Conservation (phyloP, 2,329 filamentous ascomycete species). For the Exophiala alcalophila region DNA sequence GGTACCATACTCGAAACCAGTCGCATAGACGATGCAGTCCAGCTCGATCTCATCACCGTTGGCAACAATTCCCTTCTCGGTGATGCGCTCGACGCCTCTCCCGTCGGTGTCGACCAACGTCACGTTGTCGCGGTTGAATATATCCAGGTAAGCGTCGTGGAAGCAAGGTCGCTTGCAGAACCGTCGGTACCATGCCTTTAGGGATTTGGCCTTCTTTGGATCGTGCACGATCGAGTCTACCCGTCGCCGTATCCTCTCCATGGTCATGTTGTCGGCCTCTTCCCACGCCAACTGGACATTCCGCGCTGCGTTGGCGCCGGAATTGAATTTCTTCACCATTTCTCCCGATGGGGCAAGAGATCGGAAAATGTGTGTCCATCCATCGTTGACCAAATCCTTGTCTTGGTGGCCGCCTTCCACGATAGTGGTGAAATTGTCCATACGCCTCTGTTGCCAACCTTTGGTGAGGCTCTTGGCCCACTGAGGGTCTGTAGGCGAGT, state of each 20-base stretch:
- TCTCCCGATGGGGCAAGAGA: too few species aligned
- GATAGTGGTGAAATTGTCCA: slow-evolving; percentile 34
- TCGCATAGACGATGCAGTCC: slow-evolving; percentile 49
- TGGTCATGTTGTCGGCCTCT: too few species aligned
- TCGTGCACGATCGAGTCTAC: too few species aligned
- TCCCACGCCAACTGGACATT: too few species aligned
- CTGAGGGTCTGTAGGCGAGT: slow-evolving; percentile 13
- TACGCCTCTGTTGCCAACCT: slow-evolving; percentile 34
- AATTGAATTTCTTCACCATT: too few species aligned
- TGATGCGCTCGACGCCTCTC: slow-evolving; percentile 49
- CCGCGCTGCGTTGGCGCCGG: too few species aligned
- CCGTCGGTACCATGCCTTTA: slow-evolving; percentile 58
- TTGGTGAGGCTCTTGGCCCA: slow-evolving; percentile 7
- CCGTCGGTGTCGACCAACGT: slow-evolving; percentile 59
- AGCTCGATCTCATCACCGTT: slow-evolving; percentile 49
- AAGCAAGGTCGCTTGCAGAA: slow-evolving; percentile 65
- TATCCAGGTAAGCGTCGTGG: slow-evolving; percentile 57
- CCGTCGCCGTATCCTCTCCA: too few species aligned
- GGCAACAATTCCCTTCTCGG: slow-evolving; percentile 47
- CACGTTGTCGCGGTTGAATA: slow-evolving; percentile 60
- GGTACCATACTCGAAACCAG: slow-evolving; percentile 39
- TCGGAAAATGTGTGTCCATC: slow-evolving; percentile 27
- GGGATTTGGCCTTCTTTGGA: slow-evolving; percentile 47
- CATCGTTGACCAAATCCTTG: slow-evolving; percentile 33
- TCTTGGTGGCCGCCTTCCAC: slow-evolving; percentile 8